phyloP scores from a whole-genome alignment of 495 filamentous ascomycete species.

The Cetradonia linearis region DNA sequence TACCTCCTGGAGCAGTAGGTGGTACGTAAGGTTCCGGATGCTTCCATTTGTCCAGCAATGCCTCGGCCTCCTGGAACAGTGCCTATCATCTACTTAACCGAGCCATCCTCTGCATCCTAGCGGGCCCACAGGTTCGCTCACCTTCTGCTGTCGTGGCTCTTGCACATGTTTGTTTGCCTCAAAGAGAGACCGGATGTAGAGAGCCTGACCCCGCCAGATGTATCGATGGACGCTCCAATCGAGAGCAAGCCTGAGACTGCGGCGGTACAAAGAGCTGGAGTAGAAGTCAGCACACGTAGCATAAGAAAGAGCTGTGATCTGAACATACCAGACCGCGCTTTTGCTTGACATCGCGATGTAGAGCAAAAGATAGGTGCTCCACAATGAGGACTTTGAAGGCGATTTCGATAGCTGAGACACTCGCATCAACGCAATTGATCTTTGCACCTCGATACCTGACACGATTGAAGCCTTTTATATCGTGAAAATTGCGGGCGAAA shows the following conservation, averaged over 20 bases:
- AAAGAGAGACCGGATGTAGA: constrained; percentile 92
- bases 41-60: constrained; percentile 84
- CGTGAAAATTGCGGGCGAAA: neutral
- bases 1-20: constrained; percentile 91
- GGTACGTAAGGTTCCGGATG: constrained; percentile 87
- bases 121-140: constrained; percentile 31
- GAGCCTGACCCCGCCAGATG: constrained; percentile 86
- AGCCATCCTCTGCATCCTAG: neutral
- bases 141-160: constrained; percentile 81
- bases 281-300: constrained; percentile 2
- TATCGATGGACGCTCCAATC: constrained; percentile 89
- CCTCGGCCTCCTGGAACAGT: constrained; percentile 77
- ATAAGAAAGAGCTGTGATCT: neutral
- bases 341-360: constrained; percentile 26
- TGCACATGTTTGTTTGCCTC: constrained; percentile 82
- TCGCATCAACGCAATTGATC: neutral
- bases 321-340: constrained; percentile 23
- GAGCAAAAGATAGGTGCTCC: neutral
- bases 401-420: neutral
- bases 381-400: neutral
- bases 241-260: constrained; percentile 81
- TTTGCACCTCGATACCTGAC: neutral
- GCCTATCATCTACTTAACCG: constrained; percentile 38
- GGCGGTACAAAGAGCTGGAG: constrained; percentile 79
- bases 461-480: no score